Percentiles rank a stretch among this genome's conserved stretches.
These are phyloP conservation scores for Pichia kudriavzevii DNA, from an alignment of 1,139 yeast genomes.

Conservation along the genomic window DNA sequence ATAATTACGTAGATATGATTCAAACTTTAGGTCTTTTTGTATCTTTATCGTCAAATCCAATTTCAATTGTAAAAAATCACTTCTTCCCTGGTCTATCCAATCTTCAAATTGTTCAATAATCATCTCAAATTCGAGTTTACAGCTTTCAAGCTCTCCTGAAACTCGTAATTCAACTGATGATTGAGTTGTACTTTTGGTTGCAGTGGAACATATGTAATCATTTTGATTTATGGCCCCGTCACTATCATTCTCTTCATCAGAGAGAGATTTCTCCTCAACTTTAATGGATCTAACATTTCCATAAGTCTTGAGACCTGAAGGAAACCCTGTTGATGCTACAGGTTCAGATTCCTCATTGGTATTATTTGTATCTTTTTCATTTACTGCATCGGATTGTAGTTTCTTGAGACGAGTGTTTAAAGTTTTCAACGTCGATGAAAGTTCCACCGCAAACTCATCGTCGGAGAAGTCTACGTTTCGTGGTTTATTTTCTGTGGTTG, in stretches of 20 bases:
- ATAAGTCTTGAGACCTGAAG: too few relatives aligned
- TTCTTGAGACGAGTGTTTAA: slow-evolving; percentile 6
- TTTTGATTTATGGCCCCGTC: slow-evolving; percentile 8
- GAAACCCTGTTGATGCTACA: too few relatives aligned
- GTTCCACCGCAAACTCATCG: slow-evolving; percentile 4
- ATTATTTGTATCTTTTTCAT: background rate
- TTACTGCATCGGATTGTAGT: slow-evolving; percentile 1
- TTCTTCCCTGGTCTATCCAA: background rate
- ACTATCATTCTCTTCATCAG: slow-evolving; percentile 14
- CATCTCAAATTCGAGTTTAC: slow-evolving; percentile 10
- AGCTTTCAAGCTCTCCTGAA: slow-evolving; percentile 1
- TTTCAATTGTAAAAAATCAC: slow-evolving; percentile 4
- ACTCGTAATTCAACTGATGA: slow-evolving; percentile 7
- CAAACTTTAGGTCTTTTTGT: slow-evolving; percentile 2
- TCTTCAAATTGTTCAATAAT: slow-evolving; percentile 4
- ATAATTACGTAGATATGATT: background rate
- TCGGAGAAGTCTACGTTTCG: background rate
- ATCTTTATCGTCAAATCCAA: slow-evolving; percentile 6
- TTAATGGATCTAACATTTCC: slow-evolving; percentile 16
- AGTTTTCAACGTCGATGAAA: slow-evolving; percentile 2
- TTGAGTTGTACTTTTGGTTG: background rate
- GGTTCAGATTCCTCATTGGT: background rate
- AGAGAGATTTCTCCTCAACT: slow-evolving; percentile 12
- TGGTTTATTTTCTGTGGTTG: background rate
- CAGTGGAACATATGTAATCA: slow-evolving; percentile 1